Evolutionary conservation across 2,329 filamentous ascomycete genomes (phyloP).

Genomic region (Diaporthe batatas): DNA sequence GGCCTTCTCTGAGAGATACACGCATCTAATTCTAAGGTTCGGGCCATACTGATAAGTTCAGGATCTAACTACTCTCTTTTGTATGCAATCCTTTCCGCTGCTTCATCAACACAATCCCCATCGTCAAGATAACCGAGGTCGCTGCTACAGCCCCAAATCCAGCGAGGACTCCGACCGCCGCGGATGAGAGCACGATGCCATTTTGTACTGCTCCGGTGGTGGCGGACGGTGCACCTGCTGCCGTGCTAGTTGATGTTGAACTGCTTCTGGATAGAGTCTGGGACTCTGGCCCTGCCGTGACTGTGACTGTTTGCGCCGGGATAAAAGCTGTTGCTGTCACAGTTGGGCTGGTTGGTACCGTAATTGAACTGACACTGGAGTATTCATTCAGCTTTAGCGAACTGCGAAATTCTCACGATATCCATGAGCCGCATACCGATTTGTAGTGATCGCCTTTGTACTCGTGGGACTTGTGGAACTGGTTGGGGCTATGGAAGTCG

Average conservation of each 20-base stretch:
- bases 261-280: conserved; percentile 2
- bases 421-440: not conserved
- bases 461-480: not conserved
- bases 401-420: too few relatives aligned
- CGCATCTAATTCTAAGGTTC: not conserved
- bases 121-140: not conserved
- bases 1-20: not conserved
- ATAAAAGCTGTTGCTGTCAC: conserved; percentile 18
- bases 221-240: not conserved
- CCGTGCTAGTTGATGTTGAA: not conserved
- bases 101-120: conserved; percentile 6
- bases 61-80: not conserved
- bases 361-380: not conserved
- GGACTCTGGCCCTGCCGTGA: not conserved
- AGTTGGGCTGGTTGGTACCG: not conserved
- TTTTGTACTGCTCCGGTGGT: conserved; percentile 6
- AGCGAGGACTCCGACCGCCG: conserved; percentile 5
- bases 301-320: conserved; percentile 16
- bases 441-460: not conserved
- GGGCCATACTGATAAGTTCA: not conserved
- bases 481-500: not conserved
- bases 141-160: conserved; percentile 19
- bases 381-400: not conserved
- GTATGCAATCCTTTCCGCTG: not conserved
- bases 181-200: not conserved